These are phyloP conservation scores for Thielaviopsis populi DNA, from an alignment of 2,329 filamentous ascomycete genomes.

Conservation along the genomic window DNA sequence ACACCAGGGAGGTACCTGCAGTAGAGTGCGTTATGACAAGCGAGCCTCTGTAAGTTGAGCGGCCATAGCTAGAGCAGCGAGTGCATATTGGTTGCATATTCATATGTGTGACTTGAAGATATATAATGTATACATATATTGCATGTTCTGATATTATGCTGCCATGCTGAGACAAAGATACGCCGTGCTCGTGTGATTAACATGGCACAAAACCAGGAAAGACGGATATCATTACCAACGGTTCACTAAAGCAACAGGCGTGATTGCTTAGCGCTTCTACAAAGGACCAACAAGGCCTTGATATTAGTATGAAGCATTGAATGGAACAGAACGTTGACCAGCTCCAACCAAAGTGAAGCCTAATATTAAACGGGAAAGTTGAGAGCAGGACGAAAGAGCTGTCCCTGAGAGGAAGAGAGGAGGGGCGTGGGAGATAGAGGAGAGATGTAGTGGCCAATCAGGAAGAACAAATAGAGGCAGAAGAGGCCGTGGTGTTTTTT, in stretches of 20 bases:
- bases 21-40: neutral
- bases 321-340: no score
- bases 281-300: no score
- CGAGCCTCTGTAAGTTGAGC: neutral
- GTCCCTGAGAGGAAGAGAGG: neutral
- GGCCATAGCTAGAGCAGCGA: neutral
- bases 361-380: no score
- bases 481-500: neutral
- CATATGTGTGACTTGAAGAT: neutral
- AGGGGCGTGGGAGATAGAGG: neutral
- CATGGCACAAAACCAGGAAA: neutral
- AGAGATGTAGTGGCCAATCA: neutral
- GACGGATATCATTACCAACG: neutral
- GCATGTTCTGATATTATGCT: neutral
- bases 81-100: neutral
- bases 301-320: no score
- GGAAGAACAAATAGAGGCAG: neutral
- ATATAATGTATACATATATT: neutral
- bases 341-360: no score
- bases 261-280: neutral
- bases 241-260: neutral
- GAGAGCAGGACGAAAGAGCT: no score
- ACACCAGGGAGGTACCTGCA: slow-evolving; percentile 5
- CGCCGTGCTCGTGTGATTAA: no score
- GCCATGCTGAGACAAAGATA: no score